Conservation (phyloP, 495 filamentous ascomycete species). For the Coniosporium apollinis region DNA sequence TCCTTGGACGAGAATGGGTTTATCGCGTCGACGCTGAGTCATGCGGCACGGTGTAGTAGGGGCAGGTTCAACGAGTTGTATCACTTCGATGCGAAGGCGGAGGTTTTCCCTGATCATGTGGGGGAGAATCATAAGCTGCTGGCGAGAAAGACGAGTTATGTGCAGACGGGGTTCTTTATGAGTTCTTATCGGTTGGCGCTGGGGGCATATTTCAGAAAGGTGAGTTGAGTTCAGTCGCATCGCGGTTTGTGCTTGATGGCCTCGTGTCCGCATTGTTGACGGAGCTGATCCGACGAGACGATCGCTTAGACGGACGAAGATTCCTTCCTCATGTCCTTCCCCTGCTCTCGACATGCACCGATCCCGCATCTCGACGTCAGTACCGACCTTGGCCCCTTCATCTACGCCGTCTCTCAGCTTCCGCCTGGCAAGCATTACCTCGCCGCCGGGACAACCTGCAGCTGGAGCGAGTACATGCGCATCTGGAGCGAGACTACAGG, state of each 20-base stretch:
- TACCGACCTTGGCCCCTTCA: conserved; percentile 25
- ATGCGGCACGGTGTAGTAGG: too few relatives aligned
- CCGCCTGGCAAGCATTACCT: conserved; percentile 28
- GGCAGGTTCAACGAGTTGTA: conserved; percentile 7
- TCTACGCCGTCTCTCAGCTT: conserved; percentile 28
- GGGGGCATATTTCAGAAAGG: too few relatives aligned
- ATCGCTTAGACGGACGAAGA: too few relatives aligned
- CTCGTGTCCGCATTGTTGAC: too few relatives aligned
- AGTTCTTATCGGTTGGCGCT: too few relatives aligned
- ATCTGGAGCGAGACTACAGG: too few relatives aligned
- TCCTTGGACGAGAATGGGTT: not conserved
- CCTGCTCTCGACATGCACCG: too few relatives aligned
- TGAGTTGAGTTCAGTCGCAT: too few relatives aligned
- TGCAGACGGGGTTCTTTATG: conserved; percentile 30
- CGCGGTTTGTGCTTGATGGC: too few relatives aligned
- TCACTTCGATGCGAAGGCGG: conserved; percentile 10
- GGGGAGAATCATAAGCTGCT: conserved; percentile 1
- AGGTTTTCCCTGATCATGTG: conserved; percentile 9
- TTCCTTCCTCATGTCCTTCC: too few relatives aligned
- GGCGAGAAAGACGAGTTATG: conserved; percentile 19
- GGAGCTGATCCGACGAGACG: too few relatives aligned
- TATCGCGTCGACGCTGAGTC: conserved; percentile 5
- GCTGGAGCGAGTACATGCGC: conserved; percentile 20
- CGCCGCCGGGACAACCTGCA: conserved; percentile 22
- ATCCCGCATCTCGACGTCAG: conserved; percentile 28